Percentiles rank a stretch among this genome's conserved stretches.
Evolutionary conservation across 768 basidiomycete genomes (phyloP).

Genomic region (Mycena vulgaris): DNA sequence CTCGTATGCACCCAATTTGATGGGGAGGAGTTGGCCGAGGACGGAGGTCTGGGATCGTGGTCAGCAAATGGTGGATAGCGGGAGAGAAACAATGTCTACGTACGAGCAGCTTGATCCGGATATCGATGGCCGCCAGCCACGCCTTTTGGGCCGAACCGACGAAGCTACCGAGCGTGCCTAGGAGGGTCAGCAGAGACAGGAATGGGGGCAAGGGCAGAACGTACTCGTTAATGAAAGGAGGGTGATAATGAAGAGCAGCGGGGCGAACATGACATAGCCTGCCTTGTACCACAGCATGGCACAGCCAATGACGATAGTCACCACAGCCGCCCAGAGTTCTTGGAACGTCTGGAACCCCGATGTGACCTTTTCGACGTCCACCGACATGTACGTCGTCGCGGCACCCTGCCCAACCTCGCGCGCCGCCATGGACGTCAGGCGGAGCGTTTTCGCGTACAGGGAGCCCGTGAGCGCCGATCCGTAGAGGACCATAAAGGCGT

Average conservation of each 20-base stretch:
- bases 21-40: constrained; percentile 30
- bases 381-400: constrained; percentile 21
- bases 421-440: constrained; percentile 21
- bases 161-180: constrained; percentile 21
- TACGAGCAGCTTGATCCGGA: constrained; percentile 31
- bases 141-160: constrained; percentile 19
- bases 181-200: background rate
- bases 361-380: constrained; percentile 28
- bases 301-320: constrained; percentile 22
- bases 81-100: background rate
- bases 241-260: too few species aligned
- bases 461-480: constrained; percentile 29
- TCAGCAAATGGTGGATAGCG: background rate
- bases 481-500: constrained; percentile 30
- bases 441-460: constrained; percentile 22
- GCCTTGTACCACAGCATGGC: constrained; percentile 23
- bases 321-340: constrained; percentile 24
- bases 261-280: constrained; percentile 20
- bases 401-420: constrained; percentile 9
- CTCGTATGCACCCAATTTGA: constrained; percentile 30
- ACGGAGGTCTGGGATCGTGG: constrained; percentile 11
- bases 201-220: too few species aligned
- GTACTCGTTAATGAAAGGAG: too few species aligned
- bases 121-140: constrained; percentile 26
- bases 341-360: constrained; percentile 19